Evolutionary conservation across 192 early-diverging fungal species (phyloP), one percentile per base, ranked within the genome.

Genomic region (Gamsiella multidivaricata): DNA sequence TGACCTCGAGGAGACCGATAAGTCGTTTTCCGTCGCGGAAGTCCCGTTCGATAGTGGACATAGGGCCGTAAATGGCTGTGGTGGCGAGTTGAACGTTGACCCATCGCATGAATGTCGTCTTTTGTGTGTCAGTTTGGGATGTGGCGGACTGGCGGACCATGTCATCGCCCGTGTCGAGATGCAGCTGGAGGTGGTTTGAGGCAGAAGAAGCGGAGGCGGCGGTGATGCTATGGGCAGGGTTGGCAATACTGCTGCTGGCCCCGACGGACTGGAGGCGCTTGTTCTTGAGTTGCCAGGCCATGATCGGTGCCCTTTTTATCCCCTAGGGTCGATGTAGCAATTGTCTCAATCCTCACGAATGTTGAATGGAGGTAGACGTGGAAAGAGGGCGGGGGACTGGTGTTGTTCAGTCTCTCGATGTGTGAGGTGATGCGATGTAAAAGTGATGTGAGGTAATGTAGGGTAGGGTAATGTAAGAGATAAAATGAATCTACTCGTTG

Each of bases 21-120:
- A 94, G 83, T 33, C 84, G 84, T 55, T 92, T 91, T 10, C 93
- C 93, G 53, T 88, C 86, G 45, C 81, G 80, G 9, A 94, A 70
- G 62, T 94, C 93, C 2, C 66, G 81, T 23, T 82, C 84, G 26
- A 94, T 75, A 43, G 84, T 81, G 14, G 52, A 79, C 64, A 87
- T 82, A n/a, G 61, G 73, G 18, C 81, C 80, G 28, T 70, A 81
- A 2, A 71, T 62, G 12, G 61, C 61, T 11, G 74, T 78, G 23
- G 59, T 69, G 42, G 80, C 67, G 18, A 89, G 81, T 29, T 89
- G 85, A 15, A 81, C 73, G 51, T 89, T 89, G 64, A 88, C 85
- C 88, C 88, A 89, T 25, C 85, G 85, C 42, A 84, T 88, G 18
- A 89, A 80, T 23, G 88, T 69, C 2, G 79, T 71, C 31, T 82